A percentile compares a stretch with the other conserved stretches of the same genome.
phyloP scores from a whole-genome alignment of 192 early-diverging fungal genomes.

The Piromyces sp. region DNA sequence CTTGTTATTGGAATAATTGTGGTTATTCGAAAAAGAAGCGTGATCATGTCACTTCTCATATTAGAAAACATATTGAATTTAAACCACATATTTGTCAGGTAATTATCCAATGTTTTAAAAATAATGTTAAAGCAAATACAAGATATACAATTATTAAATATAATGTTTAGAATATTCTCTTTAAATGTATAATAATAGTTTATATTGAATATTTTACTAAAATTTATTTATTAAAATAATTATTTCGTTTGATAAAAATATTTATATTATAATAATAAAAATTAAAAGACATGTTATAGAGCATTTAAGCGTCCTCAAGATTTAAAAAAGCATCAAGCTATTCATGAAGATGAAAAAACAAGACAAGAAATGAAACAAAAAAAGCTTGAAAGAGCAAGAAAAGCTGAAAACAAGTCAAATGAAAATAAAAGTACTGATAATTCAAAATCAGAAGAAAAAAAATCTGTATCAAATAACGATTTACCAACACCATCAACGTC shows the following conservation, averaged over 20 bases:
- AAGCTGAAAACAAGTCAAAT: background rate
- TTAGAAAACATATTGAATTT: conserved; percentile 78
- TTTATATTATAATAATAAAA: no score
- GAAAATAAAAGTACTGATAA: background rate
- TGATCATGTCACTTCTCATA: conserved; percentile 95
- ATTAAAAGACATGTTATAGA: conserved; percentile 55
- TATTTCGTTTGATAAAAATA: no score
- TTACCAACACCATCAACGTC: background rate
- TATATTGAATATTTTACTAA: no score
- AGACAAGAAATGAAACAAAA: background rate
- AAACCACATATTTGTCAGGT: conserved; percentile 76
- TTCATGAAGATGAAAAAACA: conserved; percentile 28
- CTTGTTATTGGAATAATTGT: conserved; percentile 79
- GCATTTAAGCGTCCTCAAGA: conserved; percentile 91
- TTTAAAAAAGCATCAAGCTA: conserved; percentile 82
- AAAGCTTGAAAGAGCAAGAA: background rate
- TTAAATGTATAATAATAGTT: no score
- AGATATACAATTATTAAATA: no score
- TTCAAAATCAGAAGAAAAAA: no score
- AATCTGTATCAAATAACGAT: no score
- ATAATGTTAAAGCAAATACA: no score
- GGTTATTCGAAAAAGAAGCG: conserved; percentile 51
- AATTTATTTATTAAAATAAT: no score
- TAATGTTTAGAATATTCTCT: no score
- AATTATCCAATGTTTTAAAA: no score